Evolutionary conservation across 768 basidiomycete genomes (phyloP).

Genomic region (Cantharellus cinnabarinus): DNA sequence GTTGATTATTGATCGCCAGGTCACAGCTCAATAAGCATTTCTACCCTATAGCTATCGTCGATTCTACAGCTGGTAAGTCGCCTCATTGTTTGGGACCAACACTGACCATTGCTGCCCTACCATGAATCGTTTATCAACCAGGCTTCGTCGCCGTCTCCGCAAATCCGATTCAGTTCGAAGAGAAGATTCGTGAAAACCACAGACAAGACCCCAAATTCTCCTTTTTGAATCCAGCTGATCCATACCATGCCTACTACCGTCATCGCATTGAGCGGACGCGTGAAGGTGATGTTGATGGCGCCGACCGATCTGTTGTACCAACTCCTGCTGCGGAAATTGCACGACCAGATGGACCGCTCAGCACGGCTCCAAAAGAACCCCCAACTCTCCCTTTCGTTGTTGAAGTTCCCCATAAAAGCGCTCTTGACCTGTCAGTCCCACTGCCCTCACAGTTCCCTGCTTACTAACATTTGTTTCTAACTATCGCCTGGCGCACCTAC

Average conservation of each 20-base stretch:
- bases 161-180: conserved; percentile 83
- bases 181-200: conserved; percentile 91
- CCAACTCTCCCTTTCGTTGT: conserved; percentile 65
- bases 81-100: no score
- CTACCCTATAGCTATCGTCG: conserved; percentile 54
- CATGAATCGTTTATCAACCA: no score
- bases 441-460: neutral
- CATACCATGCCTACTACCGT: conserved; percentile 96
- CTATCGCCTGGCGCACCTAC: neutral
- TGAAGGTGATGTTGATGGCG: conserved; percentile 28
- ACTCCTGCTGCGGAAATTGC: conserved; percentile 26
- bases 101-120: no score
- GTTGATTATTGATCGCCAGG: no score
- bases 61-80: conserved; percentile 50
- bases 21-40: neutral
- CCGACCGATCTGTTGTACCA: conserved; percentile 2
- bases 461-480: neutral
- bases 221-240: conserved; percentile 90
- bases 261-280: conserved; percentile 71
- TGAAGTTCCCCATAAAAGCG: conserved; percentile 69
- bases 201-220: conserved; percentile 96
- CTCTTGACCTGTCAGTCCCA: conserved; percentile 70
- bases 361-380: conserved; percentile 31
- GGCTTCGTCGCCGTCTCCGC: conserved; percentile 79
- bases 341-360: conserved; percentile 38